Evolutionary conservation across 768 basidiomycete species (phyloP), one percentile per base, ranked within the genome.

Genomic region (Leccinum barrowsii): DNA sequence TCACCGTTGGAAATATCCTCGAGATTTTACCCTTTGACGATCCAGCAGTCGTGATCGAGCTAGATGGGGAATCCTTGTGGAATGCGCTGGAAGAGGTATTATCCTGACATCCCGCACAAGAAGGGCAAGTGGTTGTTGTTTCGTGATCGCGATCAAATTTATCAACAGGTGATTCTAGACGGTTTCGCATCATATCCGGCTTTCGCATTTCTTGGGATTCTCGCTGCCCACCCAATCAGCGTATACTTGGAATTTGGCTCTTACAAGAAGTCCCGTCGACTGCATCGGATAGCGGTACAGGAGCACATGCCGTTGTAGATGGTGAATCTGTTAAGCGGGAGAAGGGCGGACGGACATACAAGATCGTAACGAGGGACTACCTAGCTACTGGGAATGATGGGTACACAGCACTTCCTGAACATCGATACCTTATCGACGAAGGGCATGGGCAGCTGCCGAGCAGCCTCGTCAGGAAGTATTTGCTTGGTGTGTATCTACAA

Each of bases 11-110:
- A 0, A 87, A 97, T 68, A 87, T 95, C 55, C 67, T 94, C 37
- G 94, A 94, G 67, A 93, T 95, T 21, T 73, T 96, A 28, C 94
- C 94, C 0, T 96, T 93, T 59, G 87, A 90, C 56, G 94, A 96
- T 65, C 87, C 92, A 2, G 76, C 88, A 19, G 81, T 97, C 5
- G 91, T 93, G 3, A 64, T 94, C 11, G 87, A 94, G 69, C 70
- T 96, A 17, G 85, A 91, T 62, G 93, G 94, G 2, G 78, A 81
- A 63, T 77, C 85, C 0, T 79, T 96, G 47, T 94, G 92, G 90
- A 85, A 84, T 42, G 85, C 86, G 0, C 63, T 96, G 34, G 94
- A 97, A 67, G 77, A 78, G 10, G 82, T 84, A 5, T 75, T 97
- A 6, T 77, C 76, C 58, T 89, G 82, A 53, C 94, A 89, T 84